Base-by-base conservation (phyloP, 345 rosid species). In the Pistacia atlantica region DNA sequence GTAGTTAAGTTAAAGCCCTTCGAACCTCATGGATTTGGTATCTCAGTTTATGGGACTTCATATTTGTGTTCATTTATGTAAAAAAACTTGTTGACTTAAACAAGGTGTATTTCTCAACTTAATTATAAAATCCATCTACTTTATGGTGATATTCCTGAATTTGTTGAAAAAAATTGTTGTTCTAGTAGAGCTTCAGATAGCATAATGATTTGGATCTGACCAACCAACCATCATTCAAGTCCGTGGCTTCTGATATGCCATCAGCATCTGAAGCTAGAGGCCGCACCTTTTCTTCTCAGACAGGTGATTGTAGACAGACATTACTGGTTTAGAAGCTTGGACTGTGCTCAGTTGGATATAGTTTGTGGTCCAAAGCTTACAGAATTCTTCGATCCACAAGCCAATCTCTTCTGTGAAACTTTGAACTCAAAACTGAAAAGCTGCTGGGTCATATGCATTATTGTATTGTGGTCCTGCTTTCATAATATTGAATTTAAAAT, bases 391-490 rank as follows among this genome's bases (percentile, higher is more conserved):
- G 35, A 54, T 38, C 25, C 2, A 52, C 22, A 45, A 20, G 10
- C 4, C 4, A 37, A 7, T 5, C 8, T 42, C 46, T 6, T 42
- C 46, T 42, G 46, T 42, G 8, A 42, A 42, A 7, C 46, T 42
- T 5, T 42, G 6, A 42, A 42, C 46, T 42, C 46, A 42, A 42
- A 42, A 42, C 46, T 42, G 9, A 42, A 42, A 42, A 42, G 46
- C 1, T 42, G 33, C 2, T 31, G 33, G 33, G 33, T 31, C 33
- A 31, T 31, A 2, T 31, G 33, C 33, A 31, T 31, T 31, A 31
- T 31, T 31, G 33, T 31, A 31, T 2, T 58, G 45, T 22, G 79
- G 81, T 82, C 79, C 79, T 78, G 60, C 46, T 69, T 51, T n/a
- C 10, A 31, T 46, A 9, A 20, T 62, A 1, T 14, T 60, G 42